Evolutionary conservation across 305 asterid species (phyloP).

Genomic region (Fraxinus sp.): DNA sequence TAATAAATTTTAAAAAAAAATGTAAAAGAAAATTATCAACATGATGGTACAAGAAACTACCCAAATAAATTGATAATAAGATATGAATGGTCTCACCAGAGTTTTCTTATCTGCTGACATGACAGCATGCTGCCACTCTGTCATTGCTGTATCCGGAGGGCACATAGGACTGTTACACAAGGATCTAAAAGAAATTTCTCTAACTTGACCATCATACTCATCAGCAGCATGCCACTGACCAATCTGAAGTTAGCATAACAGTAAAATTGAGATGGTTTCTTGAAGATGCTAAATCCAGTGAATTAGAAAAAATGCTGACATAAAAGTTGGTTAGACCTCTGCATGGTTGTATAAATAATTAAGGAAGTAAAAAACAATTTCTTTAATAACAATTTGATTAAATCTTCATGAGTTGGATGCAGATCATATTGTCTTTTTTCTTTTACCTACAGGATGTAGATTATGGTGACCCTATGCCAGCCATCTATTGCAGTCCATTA

Average conservation of each 20-base stretch:
- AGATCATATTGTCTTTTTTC: not conserved
- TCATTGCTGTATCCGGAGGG: conserved; percentile 90
- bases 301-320: conserved; percentile 6
- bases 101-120: conserved; percentile 63
- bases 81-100: conserved; percentile 46
- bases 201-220: conserved; percentile 76
- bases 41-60: conserved; percentile 8
- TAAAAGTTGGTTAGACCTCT: not conserved
- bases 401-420: not conserved
- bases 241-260: conserved; percentile 48
- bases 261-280: conserved; percentile 24
- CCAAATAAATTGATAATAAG: not conserved
- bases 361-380: not conserved
- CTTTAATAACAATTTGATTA: not conserved
- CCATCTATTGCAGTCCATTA: conserved; percentile 7
- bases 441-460: not conserved
- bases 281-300: conserved; percentile 4
- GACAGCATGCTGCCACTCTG: conserved; percentile 75
- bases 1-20: conserved; percentile 12
- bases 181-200: conserved; percentile 77
- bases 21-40: conserved; percentile 19
- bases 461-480: not conserved
- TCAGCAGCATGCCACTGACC: conserved; percentile 79
- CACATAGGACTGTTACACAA: conserved; percentile 88
- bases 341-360: not conserved